These are phyloP conservation scores for Vicia faba DNA, from an alignment of 306 rosid genomes.

Conservation along the genomic window DNA sequence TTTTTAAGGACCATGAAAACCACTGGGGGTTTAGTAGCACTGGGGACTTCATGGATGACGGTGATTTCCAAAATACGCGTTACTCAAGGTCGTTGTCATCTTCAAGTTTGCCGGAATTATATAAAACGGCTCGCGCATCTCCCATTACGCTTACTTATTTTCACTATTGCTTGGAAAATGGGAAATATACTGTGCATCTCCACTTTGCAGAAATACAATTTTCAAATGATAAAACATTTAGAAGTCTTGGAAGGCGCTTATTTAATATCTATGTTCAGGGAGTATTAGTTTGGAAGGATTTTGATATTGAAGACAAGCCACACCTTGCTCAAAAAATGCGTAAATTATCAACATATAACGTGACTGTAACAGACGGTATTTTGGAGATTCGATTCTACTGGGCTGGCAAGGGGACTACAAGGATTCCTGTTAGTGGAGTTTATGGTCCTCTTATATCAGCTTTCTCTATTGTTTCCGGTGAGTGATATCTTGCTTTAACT, in stretches of 20 bases:
- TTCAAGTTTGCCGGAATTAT: constrained; percentile 45
- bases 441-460: constrained; percentile 78
- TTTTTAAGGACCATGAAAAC: constrained; percentile 9
- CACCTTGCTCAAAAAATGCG: constrained; percentile 47
- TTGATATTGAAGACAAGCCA: constrained; percentile 49
- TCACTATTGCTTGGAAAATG: constrained; percentile 66
- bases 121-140: constrained; percentile 52
- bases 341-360: constrained; percentile 33
- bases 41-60: constrained; percentile 52
- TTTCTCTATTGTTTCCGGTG: constrained; percentile 65
- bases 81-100: constrained; percentile 34
- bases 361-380: constrained; percentile 39
- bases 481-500: constrained; percentile 33
- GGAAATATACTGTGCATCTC: constrained; percentile 58
- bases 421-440: constrained; percentile 45
- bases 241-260: constrained; percentile 57
- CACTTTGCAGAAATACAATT: constrained; percentile 62
- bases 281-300: constrained; percentile 49
- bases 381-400: constrained; percentile 59
- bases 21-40: constrained; percentile 65
- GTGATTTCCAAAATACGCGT: constrained; percentile 36
- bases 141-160: constrained; percentile 61
- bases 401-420: constrained; percentile 73
- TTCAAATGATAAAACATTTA: constrained; percentile 52
- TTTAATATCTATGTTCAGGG: constrained; percentile 68